A percentile compares a stretch with the other conserved stretches of the same genome.
phyloP scores from a whole-genome alignment of 306 rosid species.

The Prunus salicina region DNA sequence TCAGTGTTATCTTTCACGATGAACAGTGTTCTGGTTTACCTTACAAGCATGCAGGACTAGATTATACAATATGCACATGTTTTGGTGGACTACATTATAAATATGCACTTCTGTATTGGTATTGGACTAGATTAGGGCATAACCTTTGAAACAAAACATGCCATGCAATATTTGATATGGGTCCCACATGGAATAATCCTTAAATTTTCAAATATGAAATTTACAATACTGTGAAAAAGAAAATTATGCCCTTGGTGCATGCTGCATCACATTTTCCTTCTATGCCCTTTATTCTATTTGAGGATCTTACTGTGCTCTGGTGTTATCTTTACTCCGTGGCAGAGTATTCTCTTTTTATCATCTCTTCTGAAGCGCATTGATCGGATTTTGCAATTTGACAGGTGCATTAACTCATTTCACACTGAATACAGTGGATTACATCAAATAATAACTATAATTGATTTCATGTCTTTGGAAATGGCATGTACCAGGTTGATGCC shows the following conservation, averaged over 20 bases:
- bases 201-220: background rate
- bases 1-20: background rate
- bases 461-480: slow-evolving; percentile 34
- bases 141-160: background rate
- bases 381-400: slow-evolving; percentile 85
- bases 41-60: background rate
- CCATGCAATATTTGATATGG: background rate
- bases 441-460: slow-evolving; percentile 26
- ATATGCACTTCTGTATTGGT: background rate
- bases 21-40: background rate
- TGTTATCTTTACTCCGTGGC: slow-evolving; percentile 32
- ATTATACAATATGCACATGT: background rate
- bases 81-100: background rate
- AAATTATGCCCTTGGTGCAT: background rate
- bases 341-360: slow-evolving; percentile 77
- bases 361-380: slow-evolving; percentile 93
- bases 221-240: background rate
- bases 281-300: background rate
- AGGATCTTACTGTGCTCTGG: slow-evolving; percentile 13
- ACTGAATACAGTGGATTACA: slow-evolving; percentile 15
- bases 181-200: background rate
- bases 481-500: slow-evolving; percentile 84
- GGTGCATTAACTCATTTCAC: slow-evolving; percentile 46
- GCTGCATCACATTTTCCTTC: slow-evolving; percentile 1
- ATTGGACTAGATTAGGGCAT: background rate